A percentile compares a stretch with the other conserved stretches of the same genome.
These are phyloP conservation scores for Astathelohania contejeani DNA, from an alignment of 371 early-diverging fungal species.

Conservation along the genomic window DNA sequence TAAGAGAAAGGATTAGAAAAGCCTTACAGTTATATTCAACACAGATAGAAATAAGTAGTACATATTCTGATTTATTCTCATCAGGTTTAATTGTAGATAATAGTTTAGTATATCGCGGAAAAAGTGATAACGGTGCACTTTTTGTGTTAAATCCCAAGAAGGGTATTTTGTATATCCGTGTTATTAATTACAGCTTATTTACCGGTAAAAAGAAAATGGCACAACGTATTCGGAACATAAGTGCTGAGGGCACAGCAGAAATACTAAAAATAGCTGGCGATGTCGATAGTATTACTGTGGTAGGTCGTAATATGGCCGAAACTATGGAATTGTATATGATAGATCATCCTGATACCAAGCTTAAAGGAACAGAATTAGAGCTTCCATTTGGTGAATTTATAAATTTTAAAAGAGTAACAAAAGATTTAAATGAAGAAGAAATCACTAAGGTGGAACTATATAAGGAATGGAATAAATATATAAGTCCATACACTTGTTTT, in stretches of 20 bases:
- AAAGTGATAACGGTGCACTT: constrained; percentile 73
- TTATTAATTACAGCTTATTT: constrained; percentile 93
- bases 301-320: constrained; percentile 93
- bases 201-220: constrained; percentile 90
- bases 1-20: constrained; percentile 92
- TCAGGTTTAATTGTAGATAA: constrained; percentile 9
- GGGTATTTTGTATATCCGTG: constrained; percentile 89
- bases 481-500: constrained; percentile 86
- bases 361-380: constrained; percentile 82
- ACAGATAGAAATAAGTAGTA: constrained; percentile 1
- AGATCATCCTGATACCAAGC: constrained; percentile 68
- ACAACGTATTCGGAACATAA: constrained; percentile 93
- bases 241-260: constrained; percentile 91
- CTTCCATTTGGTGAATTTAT: constrained; percentile 71
- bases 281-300: constrained; percentile 89
- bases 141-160: constrained; percentile 93
- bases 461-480: constrained; percentile 79
- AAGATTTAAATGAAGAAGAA: constrained; percentile 54
- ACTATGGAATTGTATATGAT: constrained; percentile 75
- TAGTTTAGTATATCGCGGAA: neutral
- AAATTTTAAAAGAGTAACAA: constrained; percentile 39
- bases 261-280: constrained; percentile 92
- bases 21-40: constrained; percentile 78
- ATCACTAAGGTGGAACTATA: constrained; percentile 53
- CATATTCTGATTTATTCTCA: constrained; percentile 9